These are phyloP conservation scores for Pseudogymnoascus sp. DNA, from an alignment of 2,329 filamentous ascomycete species.

Conservation along the genomic window DNA sequence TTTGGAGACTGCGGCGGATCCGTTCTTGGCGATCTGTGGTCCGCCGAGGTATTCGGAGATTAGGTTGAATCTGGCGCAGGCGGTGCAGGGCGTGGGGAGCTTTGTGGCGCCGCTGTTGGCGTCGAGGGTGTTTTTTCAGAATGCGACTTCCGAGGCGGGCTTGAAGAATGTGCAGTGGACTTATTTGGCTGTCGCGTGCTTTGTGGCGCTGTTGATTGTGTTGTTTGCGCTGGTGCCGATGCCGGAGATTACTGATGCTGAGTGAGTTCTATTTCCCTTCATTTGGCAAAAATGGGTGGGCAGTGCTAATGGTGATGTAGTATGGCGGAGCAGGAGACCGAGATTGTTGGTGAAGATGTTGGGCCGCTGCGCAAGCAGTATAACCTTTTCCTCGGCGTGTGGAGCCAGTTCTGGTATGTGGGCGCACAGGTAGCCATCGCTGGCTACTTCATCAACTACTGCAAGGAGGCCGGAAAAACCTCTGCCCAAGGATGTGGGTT, in stretches of 20 bases:
- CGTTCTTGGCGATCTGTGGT: slow-evolving; percentile 33
- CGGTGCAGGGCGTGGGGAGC: slow-evolving; percentile 69
- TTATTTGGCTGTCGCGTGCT: slow-evolving; percentile 55
- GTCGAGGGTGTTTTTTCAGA: slow-evolving; percentile 65
- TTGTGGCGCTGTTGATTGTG: slow-evolving; percentile 48
- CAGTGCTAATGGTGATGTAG: slow-evolving; percentile 49
- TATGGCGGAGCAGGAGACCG: slow-evolving; percentile 14
- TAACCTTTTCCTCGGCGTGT: slow-evolving; percentile 66
- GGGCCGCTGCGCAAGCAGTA: slow-evolving; percentile 64
- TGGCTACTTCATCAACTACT: slow-evolving; percentile 64
- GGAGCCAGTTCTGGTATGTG: slow-evolving; percentile 71
- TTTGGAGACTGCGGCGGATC: slow-evolving; percentile 69
- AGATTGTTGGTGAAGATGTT: slow-evolving; percentile 30
- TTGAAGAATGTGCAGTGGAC: slow-evolving; percentile 57
- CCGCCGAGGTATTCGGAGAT: slow-evolving; percentile 67
- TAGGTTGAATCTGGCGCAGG: slow-evolving; percentile 69
- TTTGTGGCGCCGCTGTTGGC: slow-evolving; percentile 67
- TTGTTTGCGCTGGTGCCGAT: slow-evolving; percentile 50
- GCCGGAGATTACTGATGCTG: slow-evolving; percentile 51
- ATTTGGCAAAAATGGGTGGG: slow-evolving; percentile 33
- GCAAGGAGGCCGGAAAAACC: slow-evolving; percentile 24
- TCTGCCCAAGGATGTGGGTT: not conserved
- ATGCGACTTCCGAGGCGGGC: slow-evolving; percentile 50
- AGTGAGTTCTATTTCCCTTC: slow-evolving; percentile 48
- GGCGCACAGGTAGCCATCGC: slow-evolving; percentile 63